Percentiles rank a stretch among this genome's conserved stretches.
Conservation (phyloP, 2,329 filamentous ascomycete species). For the Ophiocordyceps camponoti-saundersi region DNA sequence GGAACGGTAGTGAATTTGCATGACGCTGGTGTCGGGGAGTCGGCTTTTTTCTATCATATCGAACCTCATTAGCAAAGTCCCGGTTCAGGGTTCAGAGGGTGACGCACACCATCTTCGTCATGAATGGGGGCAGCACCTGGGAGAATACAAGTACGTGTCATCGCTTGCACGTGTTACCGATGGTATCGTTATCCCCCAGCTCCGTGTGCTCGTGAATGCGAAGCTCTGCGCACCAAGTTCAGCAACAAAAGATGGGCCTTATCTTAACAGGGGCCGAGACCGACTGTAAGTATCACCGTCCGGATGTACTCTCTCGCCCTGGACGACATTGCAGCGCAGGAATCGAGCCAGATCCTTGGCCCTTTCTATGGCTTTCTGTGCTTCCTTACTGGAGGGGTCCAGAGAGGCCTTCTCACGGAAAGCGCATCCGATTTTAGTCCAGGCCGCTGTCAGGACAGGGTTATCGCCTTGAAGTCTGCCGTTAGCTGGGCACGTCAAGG, state of each 20-base stretch:
- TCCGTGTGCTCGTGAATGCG: constrained; percentile 86
- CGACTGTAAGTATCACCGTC: constrained; percentile 39
- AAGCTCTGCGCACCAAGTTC: constrained; percentile 38
- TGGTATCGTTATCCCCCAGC: constrained; percentile 79
- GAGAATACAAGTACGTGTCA: too few species aligned
- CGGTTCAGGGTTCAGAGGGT: not conserved
- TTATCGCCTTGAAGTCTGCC: constrained; percentile 45
- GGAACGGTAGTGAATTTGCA: not conserved
- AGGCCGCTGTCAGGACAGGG: constrained; percentile 51
- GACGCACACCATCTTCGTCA: not conserved
- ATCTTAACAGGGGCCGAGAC: constrained; percentile 9
- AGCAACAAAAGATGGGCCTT: not conserved
- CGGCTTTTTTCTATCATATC: not conserved
- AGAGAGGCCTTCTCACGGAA: constrained; percentile 55
- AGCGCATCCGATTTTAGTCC: constrained; percentile 49
- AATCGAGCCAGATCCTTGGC: constrained; percentile 72
- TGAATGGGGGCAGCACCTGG: too few species aligned
- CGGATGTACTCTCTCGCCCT: constrained; percentile 43
- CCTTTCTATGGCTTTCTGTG: constrained; percentile 51
- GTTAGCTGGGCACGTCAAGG: not conserved
- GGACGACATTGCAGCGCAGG: constrained; percentile 71
- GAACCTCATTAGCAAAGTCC: not conserved
- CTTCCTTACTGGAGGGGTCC: constrained; percentile 37
- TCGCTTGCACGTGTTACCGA: constrained; percentile 21
- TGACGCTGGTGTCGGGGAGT: not conserved